Conservation (phyloP, 129 eudicot genomes). For the Oenanthe sinensis region DNA sequence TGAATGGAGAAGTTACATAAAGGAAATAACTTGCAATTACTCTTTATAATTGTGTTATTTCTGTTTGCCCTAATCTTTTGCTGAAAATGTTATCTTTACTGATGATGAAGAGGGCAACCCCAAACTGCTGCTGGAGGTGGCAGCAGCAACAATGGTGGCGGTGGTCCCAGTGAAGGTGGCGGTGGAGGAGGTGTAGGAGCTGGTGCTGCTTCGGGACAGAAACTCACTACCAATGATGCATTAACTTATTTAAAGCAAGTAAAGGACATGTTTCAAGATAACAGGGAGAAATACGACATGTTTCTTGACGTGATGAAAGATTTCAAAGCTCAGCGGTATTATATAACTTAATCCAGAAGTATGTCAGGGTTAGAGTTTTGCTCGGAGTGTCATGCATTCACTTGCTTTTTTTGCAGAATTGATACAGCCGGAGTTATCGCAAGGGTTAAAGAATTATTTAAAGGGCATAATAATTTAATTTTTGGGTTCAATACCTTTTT, state of each 20-base stretch:
- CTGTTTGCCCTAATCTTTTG: neutral
- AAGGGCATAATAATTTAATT: constrained; percentile 72
- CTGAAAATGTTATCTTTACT: neutral
- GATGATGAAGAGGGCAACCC: constrained; percentile 59
- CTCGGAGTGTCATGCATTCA: neutral
- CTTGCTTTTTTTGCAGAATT: constrained; percentile 36
- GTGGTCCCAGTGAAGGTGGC: constrained; percentile 1
- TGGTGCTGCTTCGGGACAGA: constrained; percentile 44
- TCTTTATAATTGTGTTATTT: neutral
- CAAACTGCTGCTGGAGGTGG: constrained; percentile 44
- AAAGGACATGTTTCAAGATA: constrained; percentile 80
- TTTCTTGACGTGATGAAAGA: constrained; percentile 86
- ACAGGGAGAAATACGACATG: constrained; percentile 75
- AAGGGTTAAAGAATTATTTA: constrained; percentile 71
- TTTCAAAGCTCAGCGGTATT: constrained; percentile 88
- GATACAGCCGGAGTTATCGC: constrained; percentile 77
- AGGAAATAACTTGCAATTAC: neutral
- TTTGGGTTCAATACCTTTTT: constrained; percentile 85
- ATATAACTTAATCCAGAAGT: neutral
- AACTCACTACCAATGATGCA: constrained; percentile 80
- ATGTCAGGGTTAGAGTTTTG: neutral
- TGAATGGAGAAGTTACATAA: neutral
- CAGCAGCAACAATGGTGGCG: constrained; percentile 6
- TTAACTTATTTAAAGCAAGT: constrained; percentile 78
- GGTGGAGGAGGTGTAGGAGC: constrained; percentile 36